These are phyloP conservation scores for Closterium sp. DNA, from an alignment of 139 green algal genomes.

Conservation along the genomic window DNA sequence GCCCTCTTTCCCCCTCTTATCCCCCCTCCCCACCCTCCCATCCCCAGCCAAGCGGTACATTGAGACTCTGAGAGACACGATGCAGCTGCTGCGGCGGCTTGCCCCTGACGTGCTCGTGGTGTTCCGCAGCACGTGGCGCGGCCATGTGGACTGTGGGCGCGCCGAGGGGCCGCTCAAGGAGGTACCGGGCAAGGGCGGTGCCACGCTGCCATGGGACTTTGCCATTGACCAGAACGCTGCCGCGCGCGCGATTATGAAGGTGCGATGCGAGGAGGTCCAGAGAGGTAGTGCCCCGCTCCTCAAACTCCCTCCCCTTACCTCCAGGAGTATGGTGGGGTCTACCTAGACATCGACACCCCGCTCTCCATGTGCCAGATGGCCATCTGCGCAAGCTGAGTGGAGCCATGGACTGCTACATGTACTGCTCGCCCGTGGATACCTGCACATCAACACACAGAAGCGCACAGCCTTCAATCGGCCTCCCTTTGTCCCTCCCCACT, in stretches of 20 bases:
- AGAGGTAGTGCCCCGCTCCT: not conserved
- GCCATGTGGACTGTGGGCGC: not conserved
- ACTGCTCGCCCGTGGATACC: not conserved
- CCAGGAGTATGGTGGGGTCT: not conserved
- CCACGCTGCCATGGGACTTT: not conserved
- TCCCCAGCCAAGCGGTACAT: not conserved
- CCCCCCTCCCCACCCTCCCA: too few relatives aligned
- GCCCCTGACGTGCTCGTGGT: not conserved
- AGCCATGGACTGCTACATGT: not conserved
- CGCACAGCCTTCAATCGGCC: too few relatives aligned
- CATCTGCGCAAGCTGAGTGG: not conserved
- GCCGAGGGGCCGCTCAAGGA: not conserved
- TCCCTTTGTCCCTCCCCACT: too few relatives aligned
- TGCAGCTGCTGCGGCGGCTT: not conserved
- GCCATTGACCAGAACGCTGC: not conserved
- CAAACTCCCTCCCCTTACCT: not conserved
- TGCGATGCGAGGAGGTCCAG: not conserved
- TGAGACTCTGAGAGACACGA: not conserved
- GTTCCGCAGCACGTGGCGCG: not conserved
- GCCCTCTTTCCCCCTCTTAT: too few relatives aligned
- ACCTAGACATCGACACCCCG: not conserved
- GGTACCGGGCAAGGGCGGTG: not conserved
- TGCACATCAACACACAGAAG: too few relatives aligned
- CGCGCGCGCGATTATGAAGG: not conserved
- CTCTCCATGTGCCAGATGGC: not conserved